phyloP scores from a whole-genome alignment of 2,329 filamentous ascomycete species.

The Cadophora gregata region DNA sequence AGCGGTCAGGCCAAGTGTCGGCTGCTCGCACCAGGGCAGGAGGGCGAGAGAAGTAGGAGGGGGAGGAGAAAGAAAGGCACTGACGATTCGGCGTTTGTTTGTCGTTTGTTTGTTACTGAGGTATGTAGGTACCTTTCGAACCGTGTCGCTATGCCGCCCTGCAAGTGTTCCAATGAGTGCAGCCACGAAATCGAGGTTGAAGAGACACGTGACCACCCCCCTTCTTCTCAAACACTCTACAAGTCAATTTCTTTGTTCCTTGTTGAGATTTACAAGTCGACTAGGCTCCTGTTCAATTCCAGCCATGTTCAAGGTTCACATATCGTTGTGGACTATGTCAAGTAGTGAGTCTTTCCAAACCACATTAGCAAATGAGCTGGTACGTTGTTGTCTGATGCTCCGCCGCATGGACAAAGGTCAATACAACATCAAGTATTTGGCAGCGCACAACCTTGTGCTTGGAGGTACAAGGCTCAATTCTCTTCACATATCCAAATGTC shows the following conservation, averaged over 20 bases:
- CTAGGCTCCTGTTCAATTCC: not conserved
- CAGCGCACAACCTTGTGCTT: not conserved
- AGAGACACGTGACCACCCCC: not conserved
- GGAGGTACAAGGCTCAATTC: not conserved
- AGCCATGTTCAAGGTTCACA: not conserved
- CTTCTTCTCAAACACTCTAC: not conserved
- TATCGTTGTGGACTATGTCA: not conserved
- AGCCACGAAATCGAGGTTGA: not conserved
- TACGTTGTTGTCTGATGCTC: not conserved
- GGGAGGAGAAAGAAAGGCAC: not conserved
- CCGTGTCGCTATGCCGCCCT: not conserved
- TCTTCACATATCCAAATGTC: not conserved
- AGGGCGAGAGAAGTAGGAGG: not conserved
- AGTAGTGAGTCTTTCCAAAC: not conserved
- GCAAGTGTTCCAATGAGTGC: not conserved
- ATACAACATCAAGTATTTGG: not conserved
- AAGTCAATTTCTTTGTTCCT: not conserved
- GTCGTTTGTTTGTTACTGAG: not conserved
- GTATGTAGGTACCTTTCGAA: not conserved
- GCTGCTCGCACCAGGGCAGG: not conserved
- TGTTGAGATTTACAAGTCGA: not conserved
- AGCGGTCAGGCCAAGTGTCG: constrained; percentile 9
- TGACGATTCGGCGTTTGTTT: too few species aligned
- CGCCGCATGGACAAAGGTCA: not conserved
- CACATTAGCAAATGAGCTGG: not conserved